Conservation (phyloP, 139 green algal species). For the Chlorella sp. region DNA sequence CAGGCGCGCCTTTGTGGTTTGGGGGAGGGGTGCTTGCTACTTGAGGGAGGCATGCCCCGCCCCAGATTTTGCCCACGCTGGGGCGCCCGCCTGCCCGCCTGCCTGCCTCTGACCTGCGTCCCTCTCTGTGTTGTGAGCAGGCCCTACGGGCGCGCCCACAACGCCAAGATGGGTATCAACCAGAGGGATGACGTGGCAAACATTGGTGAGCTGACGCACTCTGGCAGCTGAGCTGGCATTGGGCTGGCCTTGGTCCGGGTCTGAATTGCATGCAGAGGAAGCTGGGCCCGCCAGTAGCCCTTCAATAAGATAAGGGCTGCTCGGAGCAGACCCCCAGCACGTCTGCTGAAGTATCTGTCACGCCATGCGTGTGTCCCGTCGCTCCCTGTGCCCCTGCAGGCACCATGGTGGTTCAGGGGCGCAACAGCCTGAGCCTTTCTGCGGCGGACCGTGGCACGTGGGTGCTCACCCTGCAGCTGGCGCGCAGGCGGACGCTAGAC, state of each 20-base stretch:
- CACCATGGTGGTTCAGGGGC: conserved; percentile 43
- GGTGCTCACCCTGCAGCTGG: conserved; percentile 60
- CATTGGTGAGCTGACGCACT: conserved; percentile 49
- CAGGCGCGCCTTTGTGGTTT: too few relatives aligned
- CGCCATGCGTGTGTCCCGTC: background rate
- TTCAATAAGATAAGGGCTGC: too few relatives aligned
- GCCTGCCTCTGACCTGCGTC: background rate
- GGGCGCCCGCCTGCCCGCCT: background rate
- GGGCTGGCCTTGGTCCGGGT: background rate
- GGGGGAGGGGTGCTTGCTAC: too few relatives aligned
- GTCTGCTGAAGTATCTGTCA: background rate
- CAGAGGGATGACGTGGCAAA: conserved; percentile 75
- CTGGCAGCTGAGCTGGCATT: background rate
- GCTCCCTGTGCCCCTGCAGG: background rate
- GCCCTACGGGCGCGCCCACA: conserved; percentile 52
- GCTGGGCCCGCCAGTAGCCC: background rate
- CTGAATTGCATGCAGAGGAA: background rate
- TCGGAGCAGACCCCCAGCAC: background rate
- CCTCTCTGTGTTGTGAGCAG: conserved; percentile 15
- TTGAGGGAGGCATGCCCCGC: too few relatives aligned
- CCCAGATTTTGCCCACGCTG: too few relatives aligned
- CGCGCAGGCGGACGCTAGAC: conserved; percentile 42
- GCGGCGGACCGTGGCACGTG: conserved; percentile 46
- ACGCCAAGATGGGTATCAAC: conserved; percentile 76
- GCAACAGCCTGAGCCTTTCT: conserved; percentile 50